These are phyloP conservation scores for Alnus rubra DNA, from an alignment of 306 rosid species.

Conservation along the genomic window DNA sequence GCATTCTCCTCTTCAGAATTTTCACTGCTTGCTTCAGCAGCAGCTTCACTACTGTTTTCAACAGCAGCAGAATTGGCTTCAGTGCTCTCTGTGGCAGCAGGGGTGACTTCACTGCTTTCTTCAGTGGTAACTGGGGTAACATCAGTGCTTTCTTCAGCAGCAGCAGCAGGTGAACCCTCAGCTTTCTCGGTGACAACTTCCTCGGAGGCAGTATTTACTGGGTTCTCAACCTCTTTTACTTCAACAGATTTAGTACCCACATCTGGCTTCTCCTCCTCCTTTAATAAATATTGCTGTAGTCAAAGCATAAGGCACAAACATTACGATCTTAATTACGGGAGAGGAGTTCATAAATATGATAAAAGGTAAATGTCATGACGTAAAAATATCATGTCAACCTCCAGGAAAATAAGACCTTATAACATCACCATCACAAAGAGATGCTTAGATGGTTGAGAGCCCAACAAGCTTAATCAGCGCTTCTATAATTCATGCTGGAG, in stretches of 20 bases:
- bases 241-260: slow-evolving; percentile 48
- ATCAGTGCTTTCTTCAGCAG: slow-evolving; percentile 35
- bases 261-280: slow-evolving; percentile 50
- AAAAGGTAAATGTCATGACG: background rate
- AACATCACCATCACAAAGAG: background rate
- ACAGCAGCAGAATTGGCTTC: slow-evolving; percentile 30
- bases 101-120: slow-evolving; percentile 47
- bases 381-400: background rate
- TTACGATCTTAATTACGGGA: background rate
- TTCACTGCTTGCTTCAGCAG: slow-evolving; percentile 54
- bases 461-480: background rate
- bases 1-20: slow-evolving; percentile 47
- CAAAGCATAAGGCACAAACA: slow-evolving; percentile 19
- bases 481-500: background rate
- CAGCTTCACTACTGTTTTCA: slow-evolving; percentile 32
- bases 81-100: slow-evolving; percentile 44
- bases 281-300: slow-evolving; percentile 65
- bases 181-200: slow-evolving; percentile 46
- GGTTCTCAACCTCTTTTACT: slow-evolving; percentile 61
- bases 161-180: slow-evolving; percentile 41
- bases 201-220: slow-evolving; percentile 39
- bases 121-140: slow-evolving; percentile 31
- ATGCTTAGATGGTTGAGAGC: background rate
- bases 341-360: background rate
- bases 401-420: background rate